Conservation (phyloP, 2,329 filamentous ascomycete genomes). For the Chlorencoelia australis region DNA sequence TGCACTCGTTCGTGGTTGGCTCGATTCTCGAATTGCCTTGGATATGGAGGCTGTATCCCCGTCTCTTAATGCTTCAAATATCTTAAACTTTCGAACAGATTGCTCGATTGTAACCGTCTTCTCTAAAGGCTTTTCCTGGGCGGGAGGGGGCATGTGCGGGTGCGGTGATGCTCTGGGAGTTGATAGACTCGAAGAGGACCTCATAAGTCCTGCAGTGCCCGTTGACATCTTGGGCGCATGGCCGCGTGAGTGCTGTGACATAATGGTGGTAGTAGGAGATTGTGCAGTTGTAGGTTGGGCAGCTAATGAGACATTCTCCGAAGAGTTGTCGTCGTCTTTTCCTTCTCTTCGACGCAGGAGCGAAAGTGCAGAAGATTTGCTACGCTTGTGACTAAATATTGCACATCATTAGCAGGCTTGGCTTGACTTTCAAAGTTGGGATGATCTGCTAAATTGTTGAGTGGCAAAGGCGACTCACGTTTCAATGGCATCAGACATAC, state of each 20-base stretch:
- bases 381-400: slow-evolving; percentile 37
- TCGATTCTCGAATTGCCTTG: slow-evolving; percentile 65
- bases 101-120: slow-evolving; percentile 62
- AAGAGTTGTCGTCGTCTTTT: slow-evolving; percentile 21
- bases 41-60: slow-evolving; percentile 88
- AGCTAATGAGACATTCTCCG: slow-evolving; percentile 22
- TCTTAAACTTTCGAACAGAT: slow-evolving; percentile 85
- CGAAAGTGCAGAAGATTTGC: slow-evolving; percentile 43
- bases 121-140: no score
- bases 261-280: slow-evolving; percentile 15
- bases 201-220: slow-evolving; percentile 22
- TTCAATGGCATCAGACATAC: no score
- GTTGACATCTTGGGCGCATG: slow-evolving; percentile 22
- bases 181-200: slow-evolving; percentile 9
- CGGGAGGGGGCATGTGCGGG: slow-evolving; percentile 10
- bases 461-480: no score
- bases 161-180: slow-evolving; percentile 14
- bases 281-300: slow-evolving; percentile 19
- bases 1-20: slow-evolving; percentile 32
- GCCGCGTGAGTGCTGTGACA: slow-evolving; percentile 18
- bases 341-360: slow-evolving; percentile 39
- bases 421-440: no score
- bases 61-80: slow-evolving; percentile 84
- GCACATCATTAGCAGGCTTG: no score
- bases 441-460: no score